phyloP scores from a whole-genome alignment of 2,329 filamentous ascomycete species.

The Lachnellula subtilissima region DNA sequence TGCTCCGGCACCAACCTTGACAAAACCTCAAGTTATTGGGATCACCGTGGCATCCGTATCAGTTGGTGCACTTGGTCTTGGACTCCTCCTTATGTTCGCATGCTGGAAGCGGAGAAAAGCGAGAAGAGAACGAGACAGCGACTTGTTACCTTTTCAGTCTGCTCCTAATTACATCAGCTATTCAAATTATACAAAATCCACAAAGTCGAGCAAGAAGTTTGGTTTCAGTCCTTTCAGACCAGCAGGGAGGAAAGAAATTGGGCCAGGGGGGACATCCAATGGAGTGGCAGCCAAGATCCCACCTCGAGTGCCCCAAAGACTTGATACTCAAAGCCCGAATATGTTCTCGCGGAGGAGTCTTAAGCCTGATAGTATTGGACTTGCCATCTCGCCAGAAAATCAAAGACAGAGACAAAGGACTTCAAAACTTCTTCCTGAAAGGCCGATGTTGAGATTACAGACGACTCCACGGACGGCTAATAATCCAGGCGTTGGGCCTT shows the following conservation, averaged over 20 bases:
- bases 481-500: neutral
- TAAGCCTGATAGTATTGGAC: slow-evolving; percentile 26
- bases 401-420: slow-evolving; percentile 10
- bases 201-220: slow-evolving; percentile 7
- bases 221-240: slow-evolving; percentile 16
- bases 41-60: slow-evolving; percentile 52
- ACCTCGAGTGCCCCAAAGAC: slow-evolving; percentile 22
- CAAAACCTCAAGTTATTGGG: slow-evolving; percentile 46
- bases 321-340: slow-evolving; percentile 25
- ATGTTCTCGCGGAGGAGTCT: slow-evolving; percentile 31
- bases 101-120: slow-evolving; percentile 32
- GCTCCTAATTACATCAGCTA: slow-evolving; percentile 6
- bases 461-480: slow-evolving; percentile 17
- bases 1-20: slow-evolving; percentile 8
- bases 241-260: slow-evolving; percentile 10
- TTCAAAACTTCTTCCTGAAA: slow-evolving; percentile 30
- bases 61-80: slow-evolving; percentile 44
- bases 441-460: slow-evolving; percentile 25
- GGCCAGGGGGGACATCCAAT: slow-evolving; percentile 21
- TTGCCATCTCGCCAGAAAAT: slow-evolving; percentile 28
- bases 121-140: slow-evolving; percentile 27
- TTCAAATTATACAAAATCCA: slow-evolving; percentile 13
- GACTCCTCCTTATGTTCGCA: slow-evolving; percentile 38
- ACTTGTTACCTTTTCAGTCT: slow-evolving; percentile 29
- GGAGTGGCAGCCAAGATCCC: slow-evolving; percentile 21